Conservation (phyloP, 768 basidiomycete species). For the Naganishia randhawae region DNA sequence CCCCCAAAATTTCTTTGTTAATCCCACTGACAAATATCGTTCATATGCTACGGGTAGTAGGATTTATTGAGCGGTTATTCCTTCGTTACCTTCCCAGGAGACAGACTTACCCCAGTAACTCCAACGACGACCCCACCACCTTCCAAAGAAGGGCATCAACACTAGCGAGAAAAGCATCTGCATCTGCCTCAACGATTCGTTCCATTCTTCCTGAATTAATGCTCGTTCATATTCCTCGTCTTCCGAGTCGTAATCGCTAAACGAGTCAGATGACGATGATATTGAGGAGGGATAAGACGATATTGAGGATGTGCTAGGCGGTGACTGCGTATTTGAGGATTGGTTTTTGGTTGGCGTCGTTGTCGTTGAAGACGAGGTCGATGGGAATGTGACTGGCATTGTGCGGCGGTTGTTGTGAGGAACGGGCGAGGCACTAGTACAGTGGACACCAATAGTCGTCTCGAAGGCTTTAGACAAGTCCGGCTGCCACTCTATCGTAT, state of each 20-base stretch:
- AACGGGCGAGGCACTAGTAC: not conserved
- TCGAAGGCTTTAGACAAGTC: not conserved
- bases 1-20: slow-evolving; percentile 58
- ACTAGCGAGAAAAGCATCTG: slow-evolving; percentile 75
- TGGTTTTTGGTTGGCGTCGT: not conserved
- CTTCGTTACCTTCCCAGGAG: not conserved
- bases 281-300: slow-evolving; percentile 24
- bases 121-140: slow-evolving; percentile 80
- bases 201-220: slow-evolving; percentile 81
- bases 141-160: slow-evolving; percentile 78
- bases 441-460: not conserved
- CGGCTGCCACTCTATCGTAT: too few relatives aligned
- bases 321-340: not conserved
- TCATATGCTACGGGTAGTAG: slow-evolving; percentile 11
- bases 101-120: slow-evolving; percentile 73
- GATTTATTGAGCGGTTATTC: not conserved
- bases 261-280: slow-evolving; percentile 52
- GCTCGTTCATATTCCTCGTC: slow-evolving; percentile 59
- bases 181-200: slow-evolving; percentile 80
- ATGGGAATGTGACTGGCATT: slow-evolving; percentile 1
- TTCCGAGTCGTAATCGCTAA: slow-evolving; percentile 60
- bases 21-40: slow-evolving; percentile 55
- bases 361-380: not conserved
- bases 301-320: slow-evolving; percentile 20
- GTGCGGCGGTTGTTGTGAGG: not conserved